These are phyloP conservation scores for Podaxis pistillaris DNA, from an alignment of 768 basidiomycete species.

Conservation along the genomic window DNA sequence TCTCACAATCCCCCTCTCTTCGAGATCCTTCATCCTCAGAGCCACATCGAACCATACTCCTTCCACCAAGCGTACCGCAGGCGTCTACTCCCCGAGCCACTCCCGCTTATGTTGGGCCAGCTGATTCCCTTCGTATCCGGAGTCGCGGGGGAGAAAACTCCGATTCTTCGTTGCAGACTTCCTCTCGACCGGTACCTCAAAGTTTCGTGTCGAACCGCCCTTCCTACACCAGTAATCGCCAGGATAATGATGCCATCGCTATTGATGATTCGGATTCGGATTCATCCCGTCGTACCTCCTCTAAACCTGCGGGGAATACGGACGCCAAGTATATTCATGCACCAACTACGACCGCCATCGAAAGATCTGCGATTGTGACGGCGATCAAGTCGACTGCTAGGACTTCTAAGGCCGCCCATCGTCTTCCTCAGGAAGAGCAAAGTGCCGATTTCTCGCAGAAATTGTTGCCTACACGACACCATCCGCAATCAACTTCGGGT, in stretches of 20 bases:
- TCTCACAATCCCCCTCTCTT: neutral
- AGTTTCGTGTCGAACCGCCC: neutral
- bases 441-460: neutral
- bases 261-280: conserved; percentile 4
- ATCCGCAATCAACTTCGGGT: neutral
- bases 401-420: neutral
- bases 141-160: neutral
- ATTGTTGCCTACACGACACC: neutral
- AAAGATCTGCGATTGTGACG: neutral
- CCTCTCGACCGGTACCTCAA: neutral
- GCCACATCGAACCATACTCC: neutral
- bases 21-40: neutral
- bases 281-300: neutral
- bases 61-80: neutral
- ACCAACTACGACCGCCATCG: neutral
- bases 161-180: neutral
- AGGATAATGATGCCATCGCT: neutral
- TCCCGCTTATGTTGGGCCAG: neutral
- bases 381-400: neutral
- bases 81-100: neutral
- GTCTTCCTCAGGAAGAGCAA: conserved; percentile 3
- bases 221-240: neutral
- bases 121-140: neutral
- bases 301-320: neutral
- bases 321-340: neutral